Conservation (phyloP, 2,329 filamentous ascomycete genomes). For the Clonostachys sp. region DNA sequence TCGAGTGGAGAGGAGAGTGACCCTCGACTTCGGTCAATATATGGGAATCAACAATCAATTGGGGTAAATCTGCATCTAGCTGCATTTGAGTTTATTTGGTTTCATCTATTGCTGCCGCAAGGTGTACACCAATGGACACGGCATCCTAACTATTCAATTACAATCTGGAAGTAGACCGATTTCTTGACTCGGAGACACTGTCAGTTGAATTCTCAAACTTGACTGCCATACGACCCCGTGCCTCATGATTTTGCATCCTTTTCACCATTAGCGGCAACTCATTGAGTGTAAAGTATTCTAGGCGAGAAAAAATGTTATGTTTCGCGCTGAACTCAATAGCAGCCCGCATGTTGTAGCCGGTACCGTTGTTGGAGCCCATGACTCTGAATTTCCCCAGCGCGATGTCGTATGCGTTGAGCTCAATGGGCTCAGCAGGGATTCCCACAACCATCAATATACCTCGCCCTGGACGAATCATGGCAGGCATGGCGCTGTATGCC, state of each 20-base stretch:
- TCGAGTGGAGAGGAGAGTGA: too few relatives aligned
- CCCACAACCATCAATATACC: constrained; percentile 4
- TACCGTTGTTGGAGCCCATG: constrained; percentile 4
- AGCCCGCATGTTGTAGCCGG: constrained; percentile 2
- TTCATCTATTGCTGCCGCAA: too few relatives aligned
- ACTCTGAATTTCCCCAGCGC: constrained; percentile 2
- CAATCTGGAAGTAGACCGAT: too few relatives aligned
- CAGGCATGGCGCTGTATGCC: constrained; percentile 3
- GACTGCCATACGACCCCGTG: constrained; percentile 3
- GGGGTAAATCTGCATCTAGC: too few relatives aligned
- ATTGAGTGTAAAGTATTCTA: constrained; percentile 2
- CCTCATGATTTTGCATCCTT: constrained; percentile 4
- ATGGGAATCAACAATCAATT: too few relatives aligned
- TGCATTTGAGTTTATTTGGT: too few relatives aligned
- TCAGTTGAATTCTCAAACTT: background rate
- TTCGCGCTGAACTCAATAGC: constrained; percentile 5
- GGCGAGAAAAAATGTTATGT: constrained; percentile 2
- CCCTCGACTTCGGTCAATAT: too few relatives aligned
- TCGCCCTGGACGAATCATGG: constrained; percentile 1
- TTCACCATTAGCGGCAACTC: constrained; percentile 3
- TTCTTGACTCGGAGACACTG: background rate
- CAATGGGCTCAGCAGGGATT: constrained; percentile 2
- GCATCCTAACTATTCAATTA: too few relatives aligned
- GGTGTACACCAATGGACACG: too few relatives aligned
- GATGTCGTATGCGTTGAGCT: constrained; percentile 4